Evolutionary conservation across 2,329 filamentous ascomycete species (phyloP).

Genomic region (Aspergillus eucalypticola): DNA sequence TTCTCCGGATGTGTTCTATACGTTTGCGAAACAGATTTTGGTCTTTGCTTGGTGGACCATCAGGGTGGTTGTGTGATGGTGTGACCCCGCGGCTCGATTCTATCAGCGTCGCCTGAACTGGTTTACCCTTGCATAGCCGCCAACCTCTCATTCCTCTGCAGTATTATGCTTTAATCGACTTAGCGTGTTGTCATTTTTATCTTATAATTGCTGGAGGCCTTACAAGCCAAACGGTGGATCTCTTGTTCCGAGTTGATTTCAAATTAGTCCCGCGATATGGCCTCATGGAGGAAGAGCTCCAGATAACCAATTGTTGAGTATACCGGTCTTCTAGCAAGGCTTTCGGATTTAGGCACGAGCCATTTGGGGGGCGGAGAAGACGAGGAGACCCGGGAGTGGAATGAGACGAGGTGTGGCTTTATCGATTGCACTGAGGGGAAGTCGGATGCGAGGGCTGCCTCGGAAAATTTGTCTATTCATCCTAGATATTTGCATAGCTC

Average conservation of each 20-base stretch:
- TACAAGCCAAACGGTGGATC: constrained; percentile 11
- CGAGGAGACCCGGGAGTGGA: not conserved
- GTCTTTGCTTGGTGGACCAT: constrained; percentile 14
- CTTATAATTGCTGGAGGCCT: constrained; percentile 19
- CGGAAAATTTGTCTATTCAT: constrained; percentile 24
- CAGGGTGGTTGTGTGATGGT: constrained; percentile 14
- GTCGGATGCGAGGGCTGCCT: constrained; percentile 11
- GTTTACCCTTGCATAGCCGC: constrained; percentile 1
- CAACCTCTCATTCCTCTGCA: constrained; percentile 11
- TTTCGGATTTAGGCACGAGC: not conserved
- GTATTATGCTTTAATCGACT: constrained; percentile 26
- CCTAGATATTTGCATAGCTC: constrained; percentile 28
- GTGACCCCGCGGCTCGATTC: constrained; percentile 16
- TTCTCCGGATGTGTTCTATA: constrained; percentile 28
- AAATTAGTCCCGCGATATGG: constrained; percentile 11
- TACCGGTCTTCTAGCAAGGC: constrained; percentile 11
- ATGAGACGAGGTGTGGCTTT: constrained; percentile 8
- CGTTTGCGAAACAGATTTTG: constrained; percentile 25
- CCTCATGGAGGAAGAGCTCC: constrained; percentile 6
- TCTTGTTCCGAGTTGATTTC: constrained; percentile 15
- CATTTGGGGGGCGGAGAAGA: not conserved
- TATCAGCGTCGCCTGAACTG: constrained; percentile 12
- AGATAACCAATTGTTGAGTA: constrained; percentile 12
- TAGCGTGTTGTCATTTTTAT: constrained; percentile 24
- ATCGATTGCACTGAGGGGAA: constrained; percentile 15